Evolutionary conservation across 2,329 filamentous ascomycete genomes (phyloP).

Genomic region (Clarireedia homoeocarpa): DNA sequence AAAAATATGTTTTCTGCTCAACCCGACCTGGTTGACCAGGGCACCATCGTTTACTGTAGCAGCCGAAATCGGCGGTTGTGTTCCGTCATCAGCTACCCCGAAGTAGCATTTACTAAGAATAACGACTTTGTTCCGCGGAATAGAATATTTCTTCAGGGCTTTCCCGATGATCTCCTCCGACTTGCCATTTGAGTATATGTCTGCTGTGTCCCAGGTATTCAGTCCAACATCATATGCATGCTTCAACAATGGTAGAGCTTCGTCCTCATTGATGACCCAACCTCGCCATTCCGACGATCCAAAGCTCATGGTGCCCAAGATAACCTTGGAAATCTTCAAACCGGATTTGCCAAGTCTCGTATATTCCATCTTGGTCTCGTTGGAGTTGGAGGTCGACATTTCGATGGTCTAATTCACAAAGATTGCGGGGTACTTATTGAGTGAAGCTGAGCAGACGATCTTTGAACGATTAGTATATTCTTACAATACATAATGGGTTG

Average conservation of each 20-base stretch:
- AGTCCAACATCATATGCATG: constrained; percentile 40
- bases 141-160: constrained; percentile 55
- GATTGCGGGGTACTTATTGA: neutral
- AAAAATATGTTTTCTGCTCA: constrained; percentile 57
- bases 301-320: constrained; percentile 45
- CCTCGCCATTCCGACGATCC: constrained; percentile 38
- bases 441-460: too few species aligned
- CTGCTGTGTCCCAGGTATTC: constrained; percentile 33
- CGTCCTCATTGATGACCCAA: constrained; percentile 41
- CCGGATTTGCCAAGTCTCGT: constrained; percentile 40
- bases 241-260: constrained; percentile 44
- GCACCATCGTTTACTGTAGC: constrained; percentile 33
- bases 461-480: too few species aligned
- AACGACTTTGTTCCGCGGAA: constrained; percentile 57
- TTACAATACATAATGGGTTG: too few species aligned
- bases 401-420: neutral
- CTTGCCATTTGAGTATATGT: constrained; percentile 51
- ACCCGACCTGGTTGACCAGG: constrained; percentile 41
- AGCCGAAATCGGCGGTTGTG: constrained; percentile 4
- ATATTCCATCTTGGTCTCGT: constrained; percentile 25
- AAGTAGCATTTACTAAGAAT: constrained; percentile 59
- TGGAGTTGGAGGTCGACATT: constrained; percentile 5
- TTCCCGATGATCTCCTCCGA: constrained; percentile 61
- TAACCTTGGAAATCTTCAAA: constrained; percentile 44
- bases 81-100: constrained; percentile 31